phyloP scores from a whole-genome alignment of 305 asterid genomes.

The Fraxinus xanthoxyloides region DNA sequence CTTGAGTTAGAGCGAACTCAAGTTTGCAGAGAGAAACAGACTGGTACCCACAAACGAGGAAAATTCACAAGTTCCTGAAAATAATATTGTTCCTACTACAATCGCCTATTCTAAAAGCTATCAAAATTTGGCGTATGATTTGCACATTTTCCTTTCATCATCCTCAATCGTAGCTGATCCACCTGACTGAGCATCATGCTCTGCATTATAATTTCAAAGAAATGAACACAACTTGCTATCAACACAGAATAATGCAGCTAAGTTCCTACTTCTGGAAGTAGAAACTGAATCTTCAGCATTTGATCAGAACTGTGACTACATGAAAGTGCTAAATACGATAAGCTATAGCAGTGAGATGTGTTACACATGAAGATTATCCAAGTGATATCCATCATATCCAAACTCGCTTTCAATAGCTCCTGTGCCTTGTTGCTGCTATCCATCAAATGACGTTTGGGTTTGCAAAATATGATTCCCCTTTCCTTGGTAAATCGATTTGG shows the following conservation, averaged over 20 bases:
- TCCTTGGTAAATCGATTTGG: not conserved
- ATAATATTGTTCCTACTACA: constrained; percentile 11
- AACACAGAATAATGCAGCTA: constrained; percentile 23
- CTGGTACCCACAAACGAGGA: not conserved
- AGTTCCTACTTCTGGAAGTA: constrained; percentile 15
- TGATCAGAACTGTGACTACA: constrained; percentile 26
- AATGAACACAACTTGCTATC: constrained; percentile 18
- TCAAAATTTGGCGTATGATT: constrained; percentile 29
- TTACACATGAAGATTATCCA: constrained; percentile 66
- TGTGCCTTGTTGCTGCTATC: constrained; percentile 49
- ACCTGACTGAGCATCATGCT: not conserved
- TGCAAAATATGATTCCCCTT: not conserved
- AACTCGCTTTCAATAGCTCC: constrained; percentile 52
- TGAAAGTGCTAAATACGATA: constrained; percentile 27
- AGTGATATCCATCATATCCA: constrained; percentile 54
- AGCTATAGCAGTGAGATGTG: not conserved
- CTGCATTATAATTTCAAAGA: constrained; percentile 3
- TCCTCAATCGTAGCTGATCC: constrained; percentile 23
- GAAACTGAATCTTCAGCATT: constrained; percentile 19
- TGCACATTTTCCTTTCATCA: constrained; percentile 30
- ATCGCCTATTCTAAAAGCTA: constrained; percentile 28
- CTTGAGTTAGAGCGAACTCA: constrained; percentile 21
- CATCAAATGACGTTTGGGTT: too few relatives aligned
- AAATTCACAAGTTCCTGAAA: not conserved
- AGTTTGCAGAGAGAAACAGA: constrained; percentile 14